Conservation (phyloP, 371 early-diverging fungal species). For the Syncephalastrum racemosum region DNA sequence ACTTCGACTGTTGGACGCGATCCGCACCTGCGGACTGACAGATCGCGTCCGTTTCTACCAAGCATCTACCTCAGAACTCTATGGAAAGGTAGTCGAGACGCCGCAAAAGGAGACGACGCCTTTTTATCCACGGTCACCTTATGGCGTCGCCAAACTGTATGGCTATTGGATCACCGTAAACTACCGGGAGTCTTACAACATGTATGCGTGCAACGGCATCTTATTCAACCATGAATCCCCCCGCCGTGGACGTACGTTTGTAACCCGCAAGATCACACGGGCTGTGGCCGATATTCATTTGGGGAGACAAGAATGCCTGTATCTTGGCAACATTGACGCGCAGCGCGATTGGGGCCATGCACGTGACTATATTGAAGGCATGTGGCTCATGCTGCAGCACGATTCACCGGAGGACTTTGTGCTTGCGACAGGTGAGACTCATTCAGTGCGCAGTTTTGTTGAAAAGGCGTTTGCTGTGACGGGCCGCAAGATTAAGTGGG, state of each 20-base stretch:
- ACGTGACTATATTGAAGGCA: constrained; percentile 84
- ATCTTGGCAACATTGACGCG: constrained; percentile 83
- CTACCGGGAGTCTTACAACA: constrained; percentile 82
- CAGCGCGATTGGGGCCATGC: constrained; percentile 92
- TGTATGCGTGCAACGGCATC: constrained; percentile 87
- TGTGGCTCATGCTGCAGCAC: constrained; percentile 89
- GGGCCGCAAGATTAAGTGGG: constrained; percentile 74
- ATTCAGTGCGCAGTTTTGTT: constrained; percentile 81
- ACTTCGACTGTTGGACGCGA: constrained; percentile 79
- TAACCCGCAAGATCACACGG: constrained; percentile 82
- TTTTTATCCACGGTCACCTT: constrained; percentile 86
- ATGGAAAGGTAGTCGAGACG: constrained; percentile 80
- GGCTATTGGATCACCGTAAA: constrained; percentile 83
- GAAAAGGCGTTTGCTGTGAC: constrained; percentile 78
- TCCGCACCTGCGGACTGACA: constrained; percentile 75
- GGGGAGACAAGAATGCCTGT: constrained; percentile 70
- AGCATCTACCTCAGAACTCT: constrained; percentile 81
- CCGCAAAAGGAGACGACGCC: constrained; percentile 87
- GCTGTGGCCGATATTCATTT: constrained; percentile 80
- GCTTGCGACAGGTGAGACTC: constrained; percentile 83
- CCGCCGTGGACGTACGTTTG: constrained; percentile 81
- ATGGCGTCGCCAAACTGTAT: constrained; percentile 85
- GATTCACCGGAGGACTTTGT: constrained; percentile 80
- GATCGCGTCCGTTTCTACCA: constrained; percentile 81
- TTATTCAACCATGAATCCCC: constrained; percentile 89